These are phyloP conservation scores for Fraxinus latifolia DNA, from an alignment of 305 asterid species.

Conservation along the genomic window DNA sequence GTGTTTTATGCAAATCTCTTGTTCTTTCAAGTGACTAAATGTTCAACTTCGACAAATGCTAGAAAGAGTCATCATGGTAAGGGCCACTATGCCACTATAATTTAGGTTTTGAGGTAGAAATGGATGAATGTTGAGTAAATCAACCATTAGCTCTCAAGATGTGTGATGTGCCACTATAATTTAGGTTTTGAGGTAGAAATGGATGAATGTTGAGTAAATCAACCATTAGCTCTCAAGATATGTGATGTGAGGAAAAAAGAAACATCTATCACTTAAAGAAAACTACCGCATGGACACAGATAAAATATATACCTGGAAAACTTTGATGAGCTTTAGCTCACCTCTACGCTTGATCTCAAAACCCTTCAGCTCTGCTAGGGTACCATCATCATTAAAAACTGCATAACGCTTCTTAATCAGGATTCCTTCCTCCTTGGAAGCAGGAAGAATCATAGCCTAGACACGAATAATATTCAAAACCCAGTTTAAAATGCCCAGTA, in stretches of 20 bases:
- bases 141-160: constrained; percentile 2
- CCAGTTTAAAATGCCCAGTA: constrained; percentile 24
- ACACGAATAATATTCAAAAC: constrained; percentile 20
- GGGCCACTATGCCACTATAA: not conserved
- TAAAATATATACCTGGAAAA: constrained; percentile 74
- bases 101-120: not conserved
- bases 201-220: not conserved
- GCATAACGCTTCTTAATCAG: constrained; percentile 98
- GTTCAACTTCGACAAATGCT: not conserved
- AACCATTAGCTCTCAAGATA: constrained; percentile 8
- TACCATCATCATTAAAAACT: constrained; percentile 97
- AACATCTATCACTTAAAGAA: constrained; percentile 14
- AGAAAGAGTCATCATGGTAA: not conserved
- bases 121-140: not conserved
- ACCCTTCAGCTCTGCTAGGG: constrained; percentile 97
- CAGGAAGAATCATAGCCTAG: constrained; percentile 97
- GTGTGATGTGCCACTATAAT: not conserved
- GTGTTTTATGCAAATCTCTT: not conserved
- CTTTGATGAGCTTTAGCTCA: constrained; percentile 99
- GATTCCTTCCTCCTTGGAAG: constrained; percentile 99
- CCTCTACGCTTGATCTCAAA: constrained; percentile 99
- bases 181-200: not conserved
- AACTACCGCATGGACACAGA: constrained; percentile 13
- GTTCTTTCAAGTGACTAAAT: not conserved
- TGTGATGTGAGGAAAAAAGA: constrained; percentile 12